phyloP scores from a whole-genome alignment of 352 stramenopile genomes.

The Phytophthora parvispora region DNA sequence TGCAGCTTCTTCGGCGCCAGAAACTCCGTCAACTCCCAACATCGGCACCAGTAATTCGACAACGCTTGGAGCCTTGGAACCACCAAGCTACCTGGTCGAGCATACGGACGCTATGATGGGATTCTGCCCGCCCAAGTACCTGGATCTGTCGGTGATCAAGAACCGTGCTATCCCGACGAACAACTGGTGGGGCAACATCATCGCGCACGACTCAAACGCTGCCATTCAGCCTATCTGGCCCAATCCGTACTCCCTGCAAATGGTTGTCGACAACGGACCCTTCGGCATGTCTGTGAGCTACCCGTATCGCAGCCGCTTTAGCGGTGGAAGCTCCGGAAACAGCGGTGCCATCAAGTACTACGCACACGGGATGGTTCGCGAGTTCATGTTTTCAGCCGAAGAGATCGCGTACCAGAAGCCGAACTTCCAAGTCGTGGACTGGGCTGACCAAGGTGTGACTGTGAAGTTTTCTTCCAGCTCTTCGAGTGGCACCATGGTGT shows the following conservation, averaged over 20 bases:
- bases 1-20: slow-evolving; percentile 4
- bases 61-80: slow-evolving; percentile 31
- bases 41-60: slow-evolving; percentile 19
- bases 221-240: slow-evolving; percentile 62
- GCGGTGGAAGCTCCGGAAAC: slow-evolving; percentile 63
- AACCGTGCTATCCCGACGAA: slow-evolving; percentile 75
- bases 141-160: slow-evolving; percentile 50
- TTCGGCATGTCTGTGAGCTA: slow-evolving; percentile 70
- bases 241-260: slow-evolving; percentile 65
- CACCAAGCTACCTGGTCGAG: slow-evolving; percentile 51
- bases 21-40: slow-evolving; percentile 1
- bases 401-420: slow-evolving; percentile 57
- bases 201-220: slow-evolving; percentile 47
- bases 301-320: slow-evolving; percentile 61
- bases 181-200: slow-evolving; percentile 82
- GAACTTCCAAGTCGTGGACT: slow-evolving; percentile 62
- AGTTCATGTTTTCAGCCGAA: slow-evolving; percentile 63
- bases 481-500: slow-evolving; percentile 43
- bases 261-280: slow-evolving; percentile 47
- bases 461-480: slow-evolving; percentile 48
- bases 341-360: slow-evolving; percentile 64
- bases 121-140: slow-evolving; percentile 63
- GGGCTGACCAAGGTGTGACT: slow-evolving; percentile 65
- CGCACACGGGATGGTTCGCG: slow-evolving; percentile 53
- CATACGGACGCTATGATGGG: slow-evolving; percentile 61